phyloP scores from a whole-genome alignment of 2,329 filamentous ascomycete genomes.

The Trichoderma cornu-damae region DNA sequence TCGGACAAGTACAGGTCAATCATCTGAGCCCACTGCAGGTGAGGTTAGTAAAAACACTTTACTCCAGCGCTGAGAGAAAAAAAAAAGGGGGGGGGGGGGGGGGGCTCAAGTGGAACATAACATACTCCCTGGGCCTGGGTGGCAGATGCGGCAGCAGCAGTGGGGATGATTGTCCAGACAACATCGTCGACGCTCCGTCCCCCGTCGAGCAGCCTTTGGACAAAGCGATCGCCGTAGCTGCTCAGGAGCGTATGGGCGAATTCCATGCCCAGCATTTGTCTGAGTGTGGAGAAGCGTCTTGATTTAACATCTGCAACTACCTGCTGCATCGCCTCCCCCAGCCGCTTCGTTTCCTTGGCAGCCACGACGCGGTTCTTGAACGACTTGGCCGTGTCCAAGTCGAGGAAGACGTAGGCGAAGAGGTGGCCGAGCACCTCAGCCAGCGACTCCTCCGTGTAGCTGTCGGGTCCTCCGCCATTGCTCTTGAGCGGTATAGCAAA shows the following conservation, averaged over 20 bases:
- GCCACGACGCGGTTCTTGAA: conserved; percentile 37
- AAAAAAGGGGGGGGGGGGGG: too few species aligned
- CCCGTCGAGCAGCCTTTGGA: conserved; percentile 49
- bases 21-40: conserved; percentile 36
- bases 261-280: neutral
- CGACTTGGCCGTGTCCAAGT: conserved; percentile 42
- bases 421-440: conserved; percentile 47
- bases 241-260: conserved; percentile 34
- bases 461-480: conserved; percentile 23
- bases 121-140: conserved; percentile 47
- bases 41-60: conserved; percentile 30
- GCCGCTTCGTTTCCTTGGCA: conserved; percentile 41
- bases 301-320: conserved; percentile 32
- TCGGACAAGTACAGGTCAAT: conserved; percentile 48
- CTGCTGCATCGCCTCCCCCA: conserved; percentile 47
- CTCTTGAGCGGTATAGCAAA: conserved; percentile 44
- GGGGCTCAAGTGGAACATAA: neutral
- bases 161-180: conserved; percentile 54
- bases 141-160: conserved; percentile 51
- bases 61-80: too few species aligned
- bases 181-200: conserved; percentile 50
- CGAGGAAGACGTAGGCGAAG: conserved; percentile 50
- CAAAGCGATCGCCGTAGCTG: conserved; percentile 51
- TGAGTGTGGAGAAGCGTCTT: neutral
- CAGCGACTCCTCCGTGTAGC: conserved; percentile 32